Evolutionary conservation across 108 stramenopile species (phyloP).

Genomic region (Pseudonitzschia pungens): DNA sequence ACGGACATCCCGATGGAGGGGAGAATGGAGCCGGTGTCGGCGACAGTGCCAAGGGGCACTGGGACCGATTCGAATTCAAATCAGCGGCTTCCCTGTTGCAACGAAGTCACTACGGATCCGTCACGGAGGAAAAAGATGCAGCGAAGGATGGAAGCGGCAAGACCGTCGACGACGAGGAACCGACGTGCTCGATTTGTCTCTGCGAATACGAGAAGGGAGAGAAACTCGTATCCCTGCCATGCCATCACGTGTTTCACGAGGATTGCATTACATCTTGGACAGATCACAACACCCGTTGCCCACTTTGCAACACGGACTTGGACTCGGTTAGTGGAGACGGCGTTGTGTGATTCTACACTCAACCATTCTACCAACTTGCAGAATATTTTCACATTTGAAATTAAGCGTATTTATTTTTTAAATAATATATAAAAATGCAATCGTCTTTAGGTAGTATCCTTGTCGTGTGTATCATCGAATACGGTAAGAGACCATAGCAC

Average conservation of each 20-base stretch:
- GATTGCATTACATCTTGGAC: slow-evolving; percentile 82
- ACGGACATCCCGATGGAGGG: slow-evolving; percentile 63
- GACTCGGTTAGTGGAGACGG: slow-evolving; percentile 20
- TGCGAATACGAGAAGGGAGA: slow-evolving; percentile 86
- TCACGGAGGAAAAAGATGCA: slow-evolving; percentile 21
- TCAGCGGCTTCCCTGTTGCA: not conserved
- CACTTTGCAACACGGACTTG: slow-evolving; percentile 85
- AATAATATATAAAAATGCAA: too few relatives aligned
- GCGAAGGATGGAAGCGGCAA: slow-evolving; percentile 10
- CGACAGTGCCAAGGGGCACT: slow-evolving; percentile 64
- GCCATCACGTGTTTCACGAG: slow-evolving; percentile 78
- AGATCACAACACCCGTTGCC: slow-evolving; percentile 71
- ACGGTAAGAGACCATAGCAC: too few relatives aligned
- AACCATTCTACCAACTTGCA: not conserved
- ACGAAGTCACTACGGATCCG: slow-evolving; percentile 35
- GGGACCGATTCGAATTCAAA: slow-evolving; percentile 66
- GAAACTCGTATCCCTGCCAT: slow-evolving; percentile 60
- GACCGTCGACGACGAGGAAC: slow-evolving; percentile 41
- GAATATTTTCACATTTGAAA: not conserved
- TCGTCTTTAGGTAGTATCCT: too few relatives aligned
- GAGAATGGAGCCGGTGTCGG: slow-evolving; percentile 57
- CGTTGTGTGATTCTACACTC: slow-evolving; percentile 6
- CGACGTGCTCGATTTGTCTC: slow-evolving; percentile 85
- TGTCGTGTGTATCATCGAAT: too few relatives aligned
- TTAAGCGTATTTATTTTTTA: not conserved